Base-by-base conservation (phyloP, 202 grass and related monocot species). In the Bolboschoenoplectus hybrid region DNA sequence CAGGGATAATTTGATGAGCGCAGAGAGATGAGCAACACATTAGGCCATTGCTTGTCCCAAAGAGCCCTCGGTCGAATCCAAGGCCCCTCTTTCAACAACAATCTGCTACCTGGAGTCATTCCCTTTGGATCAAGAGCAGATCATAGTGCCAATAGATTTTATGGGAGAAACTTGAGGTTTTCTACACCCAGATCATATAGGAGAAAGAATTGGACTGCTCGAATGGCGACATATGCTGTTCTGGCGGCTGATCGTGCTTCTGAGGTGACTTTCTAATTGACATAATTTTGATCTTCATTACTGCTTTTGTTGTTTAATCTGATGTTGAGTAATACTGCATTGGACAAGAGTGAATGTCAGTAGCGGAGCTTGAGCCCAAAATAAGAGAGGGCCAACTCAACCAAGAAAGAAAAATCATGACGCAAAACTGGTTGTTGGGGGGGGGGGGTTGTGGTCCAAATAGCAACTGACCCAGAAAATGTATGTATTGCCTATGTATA, bases 1-100 rank as follows among this genome's bases (percentile, higher is more conserved):
- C 64, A 68, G 64, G 63, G 1, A 57, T 52, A 70, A 17, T 11
- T 84, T 84, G 81, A 84, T 70, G 81, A 69, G 63, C 44, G 81
- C 11, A 60, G 85, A 44, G 81, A 85, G 43, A 90, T 90, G 89
- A 90, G 86, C 89, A 87, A 69, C 47, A 82, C 81, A 41, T 45
- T 88, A 57, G 75, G 85, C 51, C 82, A 90, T 26, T 81, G 74
- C 66, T 85, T 85, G 45, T 81, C 85, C 38, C 85, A 87, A n/a
- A 83, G 63, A 85, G 74, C 74, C 32, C 74, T 87, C 12, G 74
- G 49, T 16, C 81, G 75, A 41, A 69, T 83, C 80, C 80, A 61
- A 58, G 61, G 36, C 12, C 9, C 76, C 44, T 69, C 45, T 12
- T 43, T 66, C 56, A 80, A 69, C 41, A 67, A 56, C 57, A 83